Percentiles rank a stretch among this genome's conserved stretches.
Evolutionary conservation across 371 early-diverging fungal species (phyloP).

Genomic region (Dipsacomyces acuminosporus): DNA sequence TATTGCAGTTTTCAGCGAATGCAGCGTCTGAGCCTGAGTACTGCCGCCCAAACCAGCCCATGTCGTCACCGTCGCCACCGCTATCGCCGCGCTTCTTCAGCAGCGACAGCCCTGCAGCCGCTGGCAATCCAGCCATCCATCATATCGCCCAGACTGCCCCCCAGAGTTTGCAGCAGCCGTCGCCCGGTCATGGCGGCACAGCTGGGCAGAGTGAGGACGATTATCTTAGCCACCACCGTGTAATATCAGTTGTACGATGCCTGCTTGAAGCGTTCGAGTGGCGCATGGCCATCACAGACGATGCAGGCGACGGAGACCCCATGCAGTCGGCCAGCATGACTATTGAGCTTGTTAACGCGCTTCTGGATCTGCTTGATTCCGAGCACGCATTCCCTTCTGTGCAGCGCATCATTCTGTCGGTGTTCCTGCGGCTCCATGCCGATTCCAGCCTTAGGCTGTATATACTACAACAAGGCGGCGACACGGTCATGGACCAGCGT

Average conservation of each 20-base stretch:
- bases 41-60: slow-evolving; percentile 29
- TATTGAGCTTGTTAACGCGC: slow-evolving; percentile 24
- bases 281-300: slow-evolving; percentile 29
- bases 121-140: no score
- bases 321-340: slow-evolving; percentile 13
- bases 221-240: slow-evolving; percentile 23
- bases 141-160: no score
- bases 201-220: slow-evolving; percentile 5
- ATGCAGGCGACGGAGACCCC: slow-evolving; percentile 8
- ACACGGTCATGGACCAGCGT: slow-evolving; percentile 42
- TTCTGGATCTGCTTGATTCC: slow-evolving; percentile 33
- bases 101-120: slow-evolving; percentile 1
- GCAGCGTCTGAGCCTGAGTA: slow-evolving; percentile 23
- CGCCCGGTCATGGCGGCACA: not conserved
- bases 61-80: no score
- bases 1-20: slow-evolving; percentile 46
- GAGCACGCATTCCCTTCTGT: slow-evolving; percentile 27
- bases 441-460: slow-evolving; percentile 34
- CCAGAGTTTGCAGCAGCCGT: no score
- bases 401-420: slow-evolving; percentile 30
- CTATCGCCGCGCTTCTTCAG: not conserved
- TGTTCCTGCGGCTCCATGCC: slow-evolving; percentile 35
- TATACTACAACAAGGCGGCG: slow-evolving; percentile 18
- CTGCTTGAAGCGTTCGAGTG: slow-evolving; percentile 23
- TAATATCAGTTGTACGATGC: slow-evolving; percentile 11